Percentiles rank a stretch among this genome's conserved stretches.
Evolutionary conservation across 2,329 filamentous ascomycete species (phyloP).

Genomic region (Aspergillus fischeri): DNA sequence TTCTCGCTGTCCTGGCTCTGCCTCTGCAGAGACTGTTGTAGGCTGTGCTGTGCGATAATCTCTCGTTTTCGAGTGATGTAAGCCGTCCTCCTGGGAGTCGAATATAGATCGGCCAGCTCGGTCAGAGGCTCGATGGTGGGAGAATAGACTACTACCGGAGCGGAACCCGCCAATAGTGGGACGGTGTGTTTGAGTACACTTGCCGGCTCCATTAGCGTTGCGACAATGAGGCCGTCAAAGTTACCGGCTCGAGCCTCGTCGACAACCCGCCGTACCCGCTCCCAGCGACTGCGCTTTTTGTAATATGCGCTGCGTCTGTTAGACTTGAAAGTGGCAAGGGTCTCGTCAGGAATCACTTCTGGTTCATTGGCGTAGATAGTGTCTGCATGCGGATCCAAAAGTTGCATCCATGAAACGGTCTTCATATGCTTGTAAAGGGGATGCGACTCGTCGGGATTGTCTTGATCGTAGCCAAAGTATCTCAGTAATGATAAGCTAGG

Average conservation of each 20-base stretch:
- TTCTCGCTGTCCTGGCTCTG: constrained; percentile 1
- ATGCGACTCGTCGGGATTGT: constrained; percentile 61
- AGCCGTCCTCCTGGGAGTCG: constrained; percentile 70
- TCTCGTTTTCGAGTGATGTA: constrained; percentile 49
- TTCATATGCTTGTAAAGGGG: constrained; percentile 79
- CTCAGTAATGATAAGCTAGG: constrained; percentile 81
- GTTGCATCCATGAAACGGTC: constrained; percentile 85
- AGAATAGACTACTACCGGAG: constrained; percentile 80
- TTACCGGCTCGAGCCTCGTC: constrained; percentile 69
- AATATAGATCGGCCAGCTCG: constrained; percentile 77
- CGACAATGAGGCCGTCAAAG: constrained; percentile 79
- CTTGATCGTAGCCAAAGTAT: constrained; percentile 81
- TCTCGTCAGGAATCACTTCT: constrained; percentile 53
- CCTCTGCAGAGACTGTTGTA: constrained; percentile 12
- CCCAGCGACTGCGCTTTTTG: constrained; percentile 83
- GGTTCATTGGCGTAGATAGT: constrained; percentile 67
- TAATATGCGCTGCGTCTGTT: constrained; percentile 81
- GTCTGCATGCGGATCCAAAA: constrained; percentile 73
- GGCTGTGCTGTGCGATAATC: neutral
- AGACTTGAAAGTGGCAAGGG: constrained; percentile 68
- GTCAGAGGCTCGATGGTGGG: constrained; percentile 75
- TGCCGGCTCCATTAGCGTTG: constrained; percentile 74
- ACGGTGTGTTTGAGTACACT: constrained; percentile 71
- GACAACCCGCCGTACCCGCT: constrained; percentile 66
- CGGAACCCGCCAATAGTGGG: constrained; percentile 77